Conservation (phyloP, 495 filamentous ascomycete species). For the Penicillium crystallinum region DNA sequence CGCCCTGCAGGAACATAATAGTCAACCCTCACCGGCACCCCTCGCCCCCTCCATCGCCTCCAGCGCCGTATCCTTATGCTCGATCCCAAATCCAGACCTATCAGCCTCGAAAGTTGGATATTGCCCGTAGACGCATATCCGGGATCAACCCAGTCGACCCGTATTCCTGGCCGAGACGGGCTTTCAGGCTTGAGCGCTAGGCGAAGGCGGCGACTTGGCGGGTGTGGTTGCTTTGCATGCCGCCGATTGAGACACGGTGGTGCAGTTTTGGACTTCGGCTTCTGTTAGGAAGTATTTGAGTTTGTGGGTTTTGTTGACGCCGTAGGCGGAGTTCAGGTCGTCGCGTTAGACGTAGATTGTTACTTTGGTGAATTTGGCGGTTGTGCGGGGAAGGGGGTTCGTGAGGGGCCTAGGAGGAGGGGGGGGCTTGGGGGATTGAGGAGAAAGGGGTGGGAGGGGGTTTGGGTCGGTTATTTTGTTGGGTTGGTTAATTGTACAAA, state of each 20-base stretch:
- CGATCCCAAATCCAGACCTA: slow-evolving; percentile 62
- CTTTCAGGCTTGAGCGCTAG: slow-evolving; percentile 46
- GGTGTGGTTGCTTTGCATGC: slow-evolving; percentile 63
- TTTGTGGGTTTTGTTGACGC: slow-evolving; percentile 64
- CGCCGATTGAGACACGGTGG: slow-evolving; percentile 60
- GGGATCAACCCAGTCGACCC: slow-evolving; percentile 52
- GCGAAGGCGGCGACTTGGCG: slow-evolving; percentile 57
- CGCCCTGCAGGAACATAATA: slow-evolving; percentile 64
- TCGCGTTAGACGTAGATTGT: slow-evolving; percentile 59
- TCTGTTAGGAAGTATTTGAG: slow-evolving; percentile 58
- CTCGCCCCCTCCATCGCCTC: slow-evolving; percentile 42
- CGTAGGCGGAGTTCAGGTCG: slow-evolving; percentile 57
- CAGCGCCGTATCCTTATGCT: slow-evolving; percentile 51
- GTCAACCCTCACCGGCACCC: slow-evolving; percentile 43
- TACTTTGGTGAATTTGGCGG: slow-evolving; percentile 46
- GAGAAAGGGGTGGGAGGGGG: slow-evolving; percentile 53
- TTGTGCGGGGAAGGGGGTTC: slow-evolving; percentile 55
- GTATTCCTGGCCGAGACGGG: slow-evolving; percentile 54
- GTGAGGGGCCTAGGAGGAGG: slow-evolving; percentile 55
- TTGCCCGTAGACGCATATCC: slow-evolving; percentile 55
- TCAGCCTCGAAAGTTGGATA: slow-evolving; percentile 57
- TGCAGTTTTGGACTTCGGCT: slow-evolving; percentile 46
- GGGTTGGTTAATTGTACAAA: too few relatives aligned
- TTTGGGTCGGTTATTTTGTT: too few relatives aligned
- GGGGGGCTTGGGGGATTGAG: slow-evolving; percentile 47